Evolutionary conservation across 2,329 filamentous ascomycete genomes (phyloP).

Genomic region (Rhytidhysteron rufulum): DNA sequence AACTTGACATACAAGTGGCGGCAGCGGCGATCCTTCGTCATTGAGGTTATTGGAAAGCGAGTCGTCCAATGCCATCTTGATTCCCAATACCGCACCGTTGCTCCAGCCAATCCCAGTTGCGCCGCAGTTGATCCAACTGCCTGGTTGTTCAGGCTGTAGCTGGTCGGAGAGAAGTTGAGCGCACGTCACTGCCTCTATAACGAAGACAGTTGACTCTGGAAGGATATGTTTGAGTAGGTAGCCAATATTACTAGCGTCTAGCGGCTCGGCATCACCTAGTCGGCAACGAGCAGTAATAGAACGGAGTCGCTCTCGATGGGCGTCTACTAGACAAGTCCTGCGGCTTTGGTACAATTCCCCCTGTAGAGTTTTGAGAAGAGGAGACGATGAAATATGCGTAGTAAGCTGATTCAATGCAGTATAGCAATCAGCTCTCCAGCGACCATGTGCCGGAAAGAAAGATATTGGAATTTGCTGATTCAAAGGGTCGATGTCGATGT

Average conservation of each 20-base stretch:
- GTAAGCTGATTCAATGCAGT: constrained; percentile 40
- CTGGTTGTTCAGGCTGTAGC: constrained; percentile 26
- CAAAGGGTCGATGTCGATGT: constrained; percentile 63
- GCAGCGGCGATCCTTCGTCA: constrained; percentile 41
- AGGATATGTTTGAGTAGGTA: constrained; percentile 7
- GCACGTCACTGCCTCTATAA: constrained; percentile 12
- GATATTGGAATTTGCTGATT: constrained; percentile 72
- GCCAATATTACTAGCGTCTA: constrained; percentile 16
- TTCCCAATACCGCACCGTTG: constrained; percentile 49
- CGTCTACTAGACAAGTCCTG: constrained; percentile 5
- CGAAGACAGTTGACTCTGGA: constrained; percentile 10
- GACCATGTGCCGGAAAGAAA: constrained; percentile 63
- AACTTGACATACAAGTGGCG: constrained; percentile 46
- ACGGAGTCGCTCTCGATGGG: constrained; percentile 16
- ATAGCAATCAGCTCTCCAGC: constrained; percentile 64
- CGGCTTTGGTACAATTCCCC: constrained; percentile 2
- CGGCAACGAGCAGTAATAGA: constrained; percentile 16
- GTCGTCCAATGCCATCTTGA: constrained; percentile 44
- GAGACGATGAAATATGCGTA: constrained; percentile 12
- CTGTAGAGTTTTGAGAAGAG: constrained; percentile 3
- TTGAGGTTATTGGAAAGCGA: constrained; percentile 38
- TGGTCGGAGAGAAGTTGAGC: constrained; percentile 13
- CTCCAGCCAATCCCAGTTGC: constrained; percentile 54
- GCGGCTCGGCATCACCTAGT: constrained; percentile 12
- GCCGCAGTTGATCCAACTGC: constrained; percentile 53